Evolutionary conservation across 1,284 basidiomycete genomes (phyloP), one percentile per base, ranked within the genome.

Genomic region (Ceratobasidium sp.): DNA sequence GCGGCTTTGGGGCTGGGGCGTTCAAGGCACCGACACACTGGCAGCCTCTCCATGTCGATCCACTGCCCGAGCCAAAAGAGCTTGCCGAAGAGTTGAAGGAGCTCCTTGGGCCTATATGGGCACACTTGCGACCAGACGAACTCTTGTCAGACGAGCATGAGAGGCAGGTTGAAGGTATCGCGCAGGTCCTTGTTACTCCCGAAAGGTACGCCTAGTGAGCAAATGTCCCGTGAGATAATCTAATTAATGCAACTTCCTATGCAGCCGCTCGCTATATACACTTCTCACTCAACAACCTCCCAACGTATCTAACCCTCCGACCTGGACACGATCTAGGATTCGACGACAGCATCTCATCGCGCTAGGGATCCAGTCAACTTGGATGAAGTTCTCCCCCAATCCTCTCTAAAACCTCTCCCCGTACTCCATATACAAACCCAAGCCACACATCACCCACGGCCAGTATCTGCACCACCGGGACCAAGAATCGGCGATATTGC

Each of bases 301-400:
- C 38, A 52, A 38, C 17, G 34, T 27, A 20, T 55, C 38, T 49
- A 20, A 43, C 13, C 90, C 92, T 15, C 88, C 94, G 54, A 95
- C 93, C 75, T 97, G 94, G 94, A 93, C 88, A 68, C 87, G 93
- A 47, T 95, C 93, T 57, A 86, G 91, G 52, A 93, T 93, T 75
- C 86, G 94, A 68, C 82, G 93, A 56, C 92, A 94, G 75, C 93
- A 96, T 74, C 83, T 97, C 47, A 94, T 96, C 72, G 82, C 92
- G 13, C 86, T 97, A 42, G 94, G 95, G 38, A 89, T 97, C 94
- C 94, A 3, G 91, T 97, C 57, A 96, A 96, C 77, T 82, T 96
- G 4, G 94, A 97, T 77, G 94, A 97, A 80, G 87, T 95, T 20
- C 80, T 94, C 49, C 92, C 93, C 1, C 87, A 87, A 57, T 84